Evolutionary conservation across 305 asterid species (phyloP), one percentile per base, ranked within the genome.

Genomic region (Withania somnifera): DNA sequence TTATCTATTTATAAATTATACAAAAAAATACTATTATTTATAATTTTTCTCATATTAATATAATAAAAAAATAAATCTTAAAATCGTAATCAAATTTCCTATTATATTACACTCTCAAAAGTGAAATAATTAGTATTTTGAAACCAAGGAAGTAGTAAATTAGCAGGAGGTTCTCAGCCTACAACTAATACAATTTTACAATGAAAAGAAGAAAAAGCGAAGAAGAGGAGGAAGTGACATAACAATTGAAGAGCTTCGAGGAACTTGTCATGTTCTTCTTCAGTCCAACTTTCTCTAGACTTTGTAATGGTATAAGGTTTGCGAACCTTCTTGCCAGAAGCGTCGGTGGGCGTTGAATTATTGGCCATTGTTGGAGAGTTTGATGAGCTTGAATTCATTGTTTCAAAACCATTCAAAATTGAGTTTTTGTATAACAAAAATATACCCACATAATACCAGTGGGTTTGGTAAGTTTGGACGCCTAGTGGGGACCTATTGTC

Each of bases 261-360:
- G 86, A 94, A 94, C 88, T 94, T 94, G 87, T 94, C 97, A 83
- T 94, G 98, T 86, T 94, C 98, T 84, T 93, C 97, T 28, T 93
- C 98, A 2, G 93, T 93, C 98, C 98, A 94, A 88, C 95, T 94
- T 84, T 94, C 97, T 77, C 98, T 89, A 76, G 97, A 94, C 91
- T 94, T 94, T 57, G 97, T 93, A 45, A 94, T 94, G 84, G 98
- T 92, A 90, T 94, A 94, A 1, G 98, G 97, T 83, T 94, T 94
- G 3, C 98, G 84, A 75, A 92, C 82, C 85, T 92, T 94, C 92
- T 94, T 92, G 22, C 88, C 87, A n/a, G 92, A 88, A 34, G 81
- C 87, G 61, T 90, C 91, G 7, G 83, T 79, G 7, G 84, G 86
- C 3, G 87, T 11, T 4, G 82, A 42, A 61, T 58, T 60, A 28